Conservation (phyloP, 208 protist genomes). For the Acanthamoeba castellanii region DNA sequence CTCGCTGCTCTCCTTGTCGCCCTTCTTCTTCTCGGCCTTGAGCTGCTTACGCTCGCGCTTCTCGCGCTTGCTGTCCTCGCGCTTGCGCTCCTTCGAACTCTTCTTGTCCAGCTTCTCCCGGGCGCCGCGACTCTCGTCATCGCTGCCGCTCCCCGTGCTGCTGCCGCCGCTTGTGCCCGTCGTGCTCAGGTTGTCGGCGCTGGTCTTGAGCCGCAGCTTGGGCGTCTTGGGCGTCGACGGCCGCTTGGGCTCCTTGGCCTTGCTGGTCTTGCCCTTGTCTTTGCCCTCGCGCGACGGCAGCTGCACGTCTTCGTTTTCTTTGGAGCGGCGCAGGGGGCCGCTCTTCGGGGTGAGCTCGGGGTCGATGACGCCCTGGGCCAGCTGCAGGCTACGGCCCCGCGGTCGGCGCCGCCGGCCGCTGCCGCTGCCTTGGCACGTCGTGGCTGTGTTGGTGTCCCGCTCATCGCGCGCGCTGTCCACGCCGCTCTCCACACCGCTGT, state of each 20-base stretch:
- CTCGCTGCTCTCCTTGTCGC: neutral
- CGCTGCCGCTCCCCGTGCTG: neutral
- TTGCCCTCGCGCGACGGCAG: neutral
- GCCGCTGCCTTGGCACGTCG: neutral
- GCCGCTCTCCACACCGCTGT: conserved; percentile 16
- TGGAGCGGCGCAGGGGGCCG: neutral
- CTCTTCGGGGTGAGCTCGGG: neutral
- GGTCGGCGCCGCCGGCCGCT: neutral
- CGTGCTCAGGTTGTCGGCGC: too few species aligned
- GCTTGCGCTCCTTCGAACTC: neutral
- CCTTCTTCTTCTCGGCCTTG: neutral
- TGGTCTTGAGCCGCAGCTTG: too few species aligned
- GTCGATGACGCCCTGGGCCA: neutral
- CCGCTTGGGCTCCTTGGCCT: neutral
- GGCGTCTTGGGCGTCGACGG: neutral
- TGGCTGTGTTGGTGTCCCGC: neutral
- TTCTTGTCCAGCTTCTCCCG: neutral
- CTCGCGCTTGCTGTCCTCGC: conserved; percentile 19
- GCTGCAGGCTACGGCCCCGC: neutral
- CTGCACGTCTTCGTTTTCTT: neutral
- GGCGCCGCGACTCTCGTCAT: neutral
- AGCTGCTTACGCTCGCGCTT: neutral
- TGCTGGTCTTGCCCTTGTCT: neutral
- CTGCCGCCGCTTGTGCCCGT: neutral
- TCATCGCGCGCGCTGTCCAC: neutral